Conservation (phyloP, 2,329 filamentous ascomycete genomes). For the Chaetothyriales sp. region DNA sequence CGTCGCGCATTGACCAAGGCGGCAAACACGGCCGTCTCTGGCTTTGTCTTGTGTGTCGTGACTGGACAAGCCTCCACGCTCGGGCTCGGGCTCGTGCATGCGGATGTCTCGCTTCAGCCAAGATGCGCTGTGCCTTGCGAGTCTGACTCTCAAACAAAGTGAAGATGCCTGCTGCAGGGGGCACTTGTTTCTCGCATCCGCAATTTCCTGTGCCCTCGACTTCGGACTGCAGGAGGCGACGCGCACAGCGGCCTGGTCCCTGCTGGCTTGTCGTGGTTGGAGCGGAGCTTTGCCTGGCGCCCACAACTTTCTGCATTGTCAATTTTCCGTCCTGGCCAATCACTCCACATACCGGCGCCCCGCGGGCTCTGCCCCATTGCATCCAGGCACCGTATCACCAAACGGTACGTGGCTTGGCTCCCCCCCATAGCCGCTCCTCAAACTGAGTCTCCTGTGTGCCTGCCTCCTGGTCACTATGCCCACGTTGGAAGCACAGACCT, state of each 20-base stretch:
- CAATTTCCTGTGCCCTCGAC: neutral
- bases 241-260: slow-evolving; percentile 29
- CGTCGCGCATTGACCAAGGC: neutral
- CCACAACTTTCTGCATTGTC: slow-evolving; percentile 21
- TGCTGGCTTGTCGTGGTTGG: slow-evolving; percentile 31
- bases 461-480: neutral
- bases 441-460: neutral
- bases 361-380: neutral
- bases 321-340: neutral
- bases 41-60: neutral
- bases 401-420: neutral
- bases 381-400: neutral
- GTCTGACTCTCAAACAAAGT: neutral
- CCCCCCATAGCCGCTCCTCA: neutral
- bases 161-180: neutral
- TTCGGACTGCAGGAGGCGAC: neutral
- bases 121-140: no score
- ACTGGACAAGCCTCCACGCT: neutral
- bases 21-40: neutral
- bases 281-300: slow-evolving; percentile 32
- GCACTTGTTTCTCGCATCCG: neutral
- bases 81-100: neutral
- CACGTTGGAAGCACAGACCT: neutral
- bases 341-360: neutral
- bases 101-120: neutral